Percentiles rank a stretch among this genome's conserved stretches.
phyloP scores from a whole-genome alignment of 2,329 filamentous ascomycete genomes.

The Kalmusia sp. region DNA sequence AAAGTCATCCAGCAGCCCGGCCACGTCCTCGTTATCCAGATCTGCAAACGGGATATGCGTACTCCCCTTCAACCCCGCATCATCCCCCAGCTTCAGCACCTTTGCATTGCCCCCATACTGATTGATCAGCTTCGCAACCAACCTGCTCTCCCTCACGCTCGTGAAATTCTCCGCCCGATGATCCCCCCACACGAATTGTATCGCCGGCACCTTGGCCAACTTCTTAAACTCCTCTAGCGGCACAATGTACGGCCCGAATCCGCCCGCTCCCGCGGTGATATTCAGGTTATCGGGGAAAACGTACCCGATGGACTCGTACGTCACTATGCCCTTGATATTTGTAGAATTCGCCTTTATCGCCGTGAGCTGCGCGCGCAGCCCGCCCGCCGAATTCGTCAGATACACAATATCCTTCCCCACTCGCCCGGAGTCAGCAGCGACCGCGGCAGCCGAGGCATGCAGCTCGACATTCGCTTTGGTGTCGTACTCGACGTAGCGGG shows the following conservation, averaged over 20 bases:
- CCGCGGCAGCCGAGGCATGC: constrained; percentile 28
- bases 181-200: constrained; percentile 36
- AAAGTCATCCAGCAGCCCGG: constrained; percentile 25
- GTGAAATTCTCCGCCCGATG: constrained; percentile 26
- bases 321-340: constrained; percentile 35
- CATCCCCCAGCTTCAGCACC: constrained; percentile 28
- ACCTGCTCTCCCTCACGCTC: constrained; percentile 20
- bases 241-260: constrained; percentile 31
- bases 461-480: constrained; percentile 27
- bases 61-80: constrained; percentile 28
- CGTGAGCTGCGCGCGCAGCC: constrained; percentile 28
- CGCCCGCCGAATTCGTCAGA: constrained; percentile 32
- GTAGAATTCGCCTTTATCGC: constrained; percentile 26
- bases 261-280: constrained; percentile 25
- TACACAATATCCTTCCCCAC: constrained; percentile 30
- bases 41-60: constrained; percentile 37
- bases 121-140: constrained; percentile 29
- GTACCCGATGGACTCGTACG: constrained; percentile 35
- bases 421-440: constrained; percentile 31
- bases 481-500: constrained; percentile 32
- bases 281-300: constrained; percentile 33
- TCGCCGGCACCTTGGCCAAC: constrained; percentile 21
- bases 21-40: constrained; percentile 29
- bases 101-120: constrained; percentile 32
- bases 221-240: constrained; percentile 31